A percentile compares a stretch with the other conserved stretches of the same genome.
These are phyloP conservation scores for Quercus mongolica DNA, from an alignment of 306 rosid genomes.

Conservation along the genomic window DNA sequence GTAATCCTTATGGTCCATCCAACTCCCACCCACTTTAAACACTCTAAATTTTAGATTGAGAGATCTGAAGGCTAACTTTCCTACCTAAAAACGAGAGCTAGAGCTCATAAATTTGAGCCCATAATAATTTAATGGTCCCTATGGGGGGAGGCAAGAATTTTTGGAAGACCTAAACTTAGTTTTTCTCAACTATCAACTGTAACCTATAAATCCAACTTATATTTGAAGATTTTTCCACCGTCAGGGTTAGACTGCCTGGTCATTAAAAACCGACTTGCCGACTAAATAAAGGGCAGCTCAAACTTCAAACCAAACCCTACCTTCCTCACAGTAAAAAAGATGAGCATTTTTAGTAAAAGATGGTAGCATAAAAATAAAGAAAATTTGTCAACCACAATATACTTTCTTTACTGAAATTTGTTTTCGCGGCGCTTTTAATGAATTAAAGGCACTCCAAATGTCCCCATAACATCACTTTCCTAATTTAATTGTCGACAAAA, in stretches of 20 bases:
- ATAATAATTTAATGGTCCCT: background rate
- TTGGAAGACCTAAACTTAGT: background rate
- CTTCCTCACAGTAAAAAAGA: background rate
- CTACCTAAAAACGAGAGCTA: background rate
- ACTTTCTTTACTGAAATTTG: background rate
- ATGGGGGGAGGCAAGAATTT: background rate
- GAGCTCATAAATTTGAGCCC: background rate
- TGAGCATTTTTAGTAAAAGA: too few relatives aligned
- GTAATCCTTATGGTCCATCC: background rate
- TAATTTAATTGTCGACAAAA: background rate
- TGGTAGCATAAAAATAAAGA: too few relatives aligned
- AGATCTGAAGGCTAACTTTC: background rate
- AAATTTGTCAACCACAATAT: background rate
- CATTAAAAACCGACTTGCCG: background rate
- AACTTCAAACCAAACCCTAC: background rate
- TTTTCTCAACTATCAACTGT: background rate
- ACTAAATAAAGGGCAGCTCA: background rate
- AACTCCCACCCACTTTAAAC: conserved; percentile 1
- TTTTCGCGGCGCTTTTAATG: background rate
- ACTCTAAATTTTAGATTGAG: background rate
- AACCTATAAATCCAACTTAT: background rate
- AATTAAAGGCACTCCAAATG: background rate
- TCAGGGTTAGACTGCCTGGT: background rate
- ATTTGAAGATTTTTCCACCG: background rate
- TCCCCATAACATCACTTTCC: background rate